Base-by-base conservation (phyloP, 2,329 filamentous ascomycete genomes). In the Stromatinia cepivora region DNA sequence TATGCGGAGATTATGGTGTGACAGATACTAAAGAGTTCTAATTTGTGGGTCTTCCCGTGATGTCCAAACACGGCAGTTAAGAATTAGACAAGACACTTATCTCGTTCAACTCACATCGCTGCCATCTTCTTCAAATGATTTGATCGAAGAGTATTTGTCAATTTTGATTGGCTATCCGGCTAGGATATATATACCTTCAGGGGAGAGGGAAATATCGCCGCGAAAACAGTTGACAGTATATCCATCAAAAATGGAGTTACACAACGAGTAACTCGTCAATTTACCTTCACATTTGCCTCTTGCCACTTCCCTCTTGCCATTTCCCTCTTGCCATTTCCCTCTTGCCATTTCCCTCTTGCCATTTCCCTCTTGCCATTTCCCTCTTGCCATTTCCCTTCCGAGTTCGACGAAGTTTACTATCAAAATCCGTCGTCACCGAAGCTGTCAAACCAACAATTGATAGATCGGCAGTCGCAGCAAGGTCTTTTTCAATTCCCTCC, bases 1-100 rank as follows among this genome's bases (percentile, higher is more conserved):
- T 64, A 52, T 64, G 61, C 61, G 46, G 46, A 52, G 61, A 31
- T 28, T 39, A 66, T 58, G 64, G 25, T 52, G 50, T 66, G 50
- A 66, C 64, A 42, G 39, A 8, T 31, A 64, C 61, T 63, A 63
- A 63, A 15, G n/a, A 63, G 4, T 4, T 20, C n/a, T 28, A 52
- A 64, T 42, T 64, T 64, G 48, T 53, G 61, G 61, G 36, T 59
- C 42, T 11, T 13, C 59, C 46, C 59, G 28, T 62, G 59, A 25
- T 63, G 8, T 31, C n/a, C 10, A 22, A n/a, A 34, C 28, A 46
- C n/a, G 17, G 25, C 61, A 52, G 15, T 15, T 28, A 25, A 25
- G 45, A 62, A 13, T n/a, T 52, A 3, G 46, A 28, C 50, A 52
- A 39, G 22, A 39, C 46, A 52, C 39, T 46, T 48, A 62, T 63